These are phyloP conservation scores for Macrotyloma uniflorum DNA, from an alignment of 306 rosid species.

Conservation along the genomic window DNA sequence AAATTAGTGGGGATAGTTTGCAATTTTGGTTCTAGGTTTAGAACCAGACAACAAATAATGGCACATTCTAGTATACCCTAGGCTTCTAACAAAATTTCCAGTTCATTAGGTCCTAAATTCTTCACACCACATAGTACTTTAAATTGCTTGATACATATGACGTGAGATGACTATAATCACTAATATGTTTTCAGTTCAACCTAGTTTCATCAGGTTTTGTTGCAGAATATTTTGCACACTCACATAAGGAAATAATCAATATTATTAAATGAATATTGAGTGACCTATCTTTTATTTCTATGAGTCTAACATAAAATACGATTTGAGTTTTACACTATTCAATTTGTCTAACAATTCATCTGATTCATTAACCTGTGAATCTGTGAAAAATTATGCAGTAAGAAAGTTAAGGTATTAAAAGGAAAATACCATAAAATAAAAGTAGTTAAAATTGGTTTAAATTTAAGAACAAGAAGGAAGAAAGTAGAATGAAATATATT, in stretches of 20 bases:
- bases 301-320: no score
- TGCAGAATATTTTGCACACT: no score
- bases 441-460: no score
- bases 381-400: no score
- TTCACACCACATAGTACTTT: background rate
- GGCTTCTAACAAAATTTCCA: background rate
- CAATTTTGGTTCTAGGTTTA: slow-evolving; percentile 2
- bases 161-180: background rate
- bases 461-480: no score
- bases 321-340: no score
- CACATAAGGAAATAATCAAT: background rate
- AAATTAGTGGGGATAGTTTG: background rate
- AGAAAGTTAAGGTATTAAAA: no score
- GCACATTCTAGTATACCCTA: background rate
- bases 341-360: no score
- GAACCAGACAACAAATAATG: background rate
- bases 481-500: background rate
- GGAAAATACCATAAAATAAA: no score
- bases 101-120: slow-evolving; percentile 10
- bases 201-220: no score
- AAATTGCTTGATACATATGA: background rate
- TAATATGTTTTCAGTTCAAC: background rate
- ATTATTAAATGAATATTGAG: background rate
- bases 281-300: background rate
- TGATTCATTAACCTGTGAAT: no score